A percentile compares a stretch with the other conserved stretches of the same genome.
phyloP scores from a whole-genome alignment of 306 rosid genomes.

The Cucurbita pepo region DNA sequence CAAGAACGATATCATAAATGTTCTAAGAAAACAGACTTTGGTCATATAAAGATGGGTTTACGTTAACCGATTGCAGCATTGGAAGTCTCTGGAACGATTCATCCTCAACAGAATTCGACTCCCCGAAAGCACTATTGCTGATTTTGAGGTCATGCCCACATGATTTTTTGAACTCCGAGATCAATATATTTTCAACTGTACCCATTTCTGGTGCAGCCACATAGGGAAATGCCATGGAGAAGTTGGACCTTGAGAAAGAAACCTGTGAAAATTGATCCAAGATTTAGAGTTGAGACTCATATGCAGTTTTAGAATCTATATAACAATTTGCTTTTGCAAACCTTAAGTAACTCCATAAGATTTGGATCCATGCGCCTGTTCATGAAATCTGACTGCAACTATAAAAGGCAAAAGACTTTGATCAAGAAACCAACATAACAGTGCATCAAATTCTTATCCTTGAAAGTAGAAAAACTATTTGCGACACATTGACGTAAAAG shows the following conservation, averaged over 20 bases:
- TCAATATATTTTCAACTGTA: slow-evolving; percentile 39
- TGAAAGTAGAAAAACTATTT: not conserved
- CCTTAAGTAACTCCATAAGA: slow-evolving; percentile 65
- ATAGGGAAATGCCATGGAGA: slow-evolving; percentile 88
- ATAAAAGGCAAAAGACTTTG: not conserved
- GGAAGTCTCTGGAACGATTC: slow-evolving; percentile 26
- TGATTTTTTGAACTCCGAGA: slow-evolving; percentile 58
- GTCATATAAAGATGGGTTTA: slow-evolving; percentile 22
- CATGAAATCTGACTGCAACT: slow-evolving; percentile 68
- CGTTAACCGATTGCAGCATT: slow-evolving; percentile 45
- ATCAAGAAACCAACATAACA: not conserved
- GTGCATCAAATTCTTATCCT: not conserved
- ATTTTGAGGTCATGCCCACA: slow-evolving; percentile 54
- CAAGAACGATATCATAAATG: not conserved
- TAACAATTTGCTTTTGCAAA: slow-evolving; percentile 13
- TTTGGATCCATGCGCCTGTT: slow-evolving; percentile 35
- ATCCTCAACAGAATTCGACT: slow-evolving; percentile 45
- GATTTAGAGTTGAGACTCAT: slow-evolving; percentile 6
- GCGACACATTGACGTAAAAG: not conserved
- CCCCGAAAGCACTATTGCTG: slow-evolving; percentile 34
- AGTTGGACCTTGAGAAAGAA: slow-evolving; percentile 59
- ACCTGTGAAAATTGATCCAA: slow-evolving; percentile 27
- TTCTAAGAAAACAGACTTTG: not conserved
- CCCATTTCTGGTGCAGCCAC: slow-evolving; percentile 57
- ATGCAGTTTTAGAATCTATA: not conserved